These are phyloP conservation scores for Allium fistulosum DNA, from an alignment of 106 monocot species.

Conservation along the genomic window DNA sequence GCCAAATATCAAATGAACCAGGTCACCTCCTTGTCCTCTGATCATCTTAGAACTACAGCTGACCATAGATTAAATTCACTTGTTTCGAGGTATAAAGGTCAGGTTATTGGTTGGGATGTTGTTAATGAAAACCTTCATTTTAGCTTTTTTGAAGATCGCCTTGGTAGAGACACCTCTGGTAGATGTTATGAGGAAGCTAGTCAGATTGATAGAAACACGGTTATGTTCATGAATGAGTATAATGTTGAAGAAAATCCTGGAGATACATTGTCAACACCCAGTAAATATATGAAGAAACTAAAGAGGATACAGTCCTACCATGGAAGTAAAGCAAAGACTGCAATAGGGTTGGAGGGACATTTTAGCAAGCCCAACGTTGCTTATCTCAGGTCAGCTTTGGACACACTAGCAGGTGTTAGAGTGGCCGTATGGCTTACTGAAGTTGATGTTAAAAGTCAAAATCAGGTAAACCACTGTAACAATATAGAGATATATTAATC, in stretches of 20 bases:
- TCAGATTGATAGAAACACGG: constrained; percentile 21
- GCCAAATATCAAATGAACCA: too few relatives aligned
- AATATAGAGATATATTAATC: too few relatives aligned
- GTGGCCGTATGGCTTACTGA: constrained; percentile 68
- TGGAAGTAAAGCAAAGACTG: constrained; percentile 13
- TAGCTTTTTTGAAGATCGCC: too few relatives aligned
- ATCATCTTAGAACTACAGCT: too few relatives aligned
- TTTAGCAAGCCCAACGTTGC: constrained; percentile 47
- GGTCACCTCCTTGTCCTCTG: too few relatives aligned
- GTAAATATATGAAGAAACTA: constrained; percentile 45
- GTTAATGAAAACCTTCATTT: too few relatives aligned
- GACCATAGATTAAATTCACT: too few relatives aligned
- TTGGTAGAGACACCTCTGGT: too few relatives aligned
- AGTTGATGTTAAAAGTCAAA: constrained; percentile 30
- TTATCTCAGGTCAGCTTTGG: constrained; percentile 58
- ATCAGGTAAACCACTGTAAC: too few relatives aligned
- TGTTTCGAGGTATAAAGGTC: too few relatives aligned
- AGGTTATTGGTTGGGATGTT: too few relatives aligned
- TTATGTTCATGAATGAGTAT: constrained; percentile 82
- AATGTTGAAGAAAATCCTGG: constrained; percentile 48
- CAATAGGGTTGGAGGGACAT: constrained; percentile 61
- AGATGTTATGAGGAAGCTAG: constrained; percentile 17
- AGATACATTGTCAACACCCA: constrained; percentile 19
- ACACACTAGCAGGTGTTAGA: constrained; percentile 27
- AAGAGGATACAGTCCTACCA: constrained; percentile 15